These are phyloP conservation scores for Seiridium unicorne DNA, from an alignment of 2,329 filamentous ascomycete genomes.

Conservation along the genomic window DNA sequence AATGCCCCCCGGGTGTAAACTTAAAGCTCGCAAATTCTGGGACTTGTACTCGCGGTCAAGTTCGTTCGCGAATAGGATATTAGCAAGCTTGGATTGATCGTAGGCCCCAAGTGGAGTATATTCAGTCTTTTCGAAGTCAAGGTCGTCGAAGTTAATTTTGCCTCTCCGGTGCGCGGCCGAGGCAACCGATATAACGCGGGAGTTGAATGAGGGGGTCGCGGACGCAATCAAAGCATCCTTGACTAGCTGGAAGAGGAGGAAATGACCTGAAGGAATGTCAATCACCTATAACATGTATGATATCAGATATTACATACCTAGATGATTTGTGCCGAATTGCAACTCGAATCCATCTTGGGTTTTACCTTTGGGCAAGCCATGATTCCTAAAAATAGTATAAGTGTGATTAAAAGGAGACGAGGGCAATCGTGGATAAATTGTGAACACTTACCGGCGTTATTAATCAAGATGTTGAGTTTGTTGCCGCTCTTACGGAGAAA, in stretches of 20 bases:
- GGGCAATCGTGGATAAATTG: background rate
- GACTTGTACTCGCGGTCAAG: background rate
- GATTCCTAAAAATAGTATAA: background rate
- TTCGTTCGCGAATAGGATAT: slow-evolving; percentile 26
- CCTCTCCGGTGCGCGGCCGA: slow-evolving; percentile 36
- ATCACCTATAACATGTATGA: background rate
- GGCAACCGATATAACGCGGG: slow-evolving; percentile 42
- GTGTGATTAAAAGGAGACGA: background rate
- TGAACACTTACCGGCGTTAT: slow-evolving; percentile 13
- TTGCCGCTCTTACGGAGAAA: slow-evolving; percentile 11
- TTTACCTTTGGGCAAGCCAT: slow-evolving; percentile 3
- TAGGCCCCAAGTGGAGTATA: slow-evolving; percentile 41
- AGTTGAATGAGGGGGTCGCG: slow-evolving; percentile 27
- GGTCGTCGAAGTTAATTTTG: slow-evolving; percentile 33
- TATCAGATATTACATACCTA: background rate
- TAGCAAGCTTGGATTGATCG: slow-evolving; percentile 48
- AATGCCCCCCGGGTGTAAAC: slow-evolving; percentile 47
- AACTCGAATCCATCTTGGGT: slow-evolving; percentile 17
- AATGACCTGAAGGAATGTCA: slow-evolving; percentile 8
- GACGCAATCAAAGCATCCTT: slow-evolving; percentile 11
- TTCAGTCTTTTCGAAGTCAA: slow-evolving; percentile 29
- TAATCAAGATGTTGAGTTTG: slow-evolving; percentile 16
- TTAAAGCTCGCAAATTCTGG: background rate
- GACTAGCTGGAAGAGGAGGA: slow-evolving; percentile 16
- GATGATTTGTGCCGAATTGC: slow-evolving; percentile 16